Percentiles rank a stretch among this genome's conserved stretches.
phyloP scores from a whole-genome alignment of 78 protist genomes.

The Creolimax fragrantissima region DNA sequence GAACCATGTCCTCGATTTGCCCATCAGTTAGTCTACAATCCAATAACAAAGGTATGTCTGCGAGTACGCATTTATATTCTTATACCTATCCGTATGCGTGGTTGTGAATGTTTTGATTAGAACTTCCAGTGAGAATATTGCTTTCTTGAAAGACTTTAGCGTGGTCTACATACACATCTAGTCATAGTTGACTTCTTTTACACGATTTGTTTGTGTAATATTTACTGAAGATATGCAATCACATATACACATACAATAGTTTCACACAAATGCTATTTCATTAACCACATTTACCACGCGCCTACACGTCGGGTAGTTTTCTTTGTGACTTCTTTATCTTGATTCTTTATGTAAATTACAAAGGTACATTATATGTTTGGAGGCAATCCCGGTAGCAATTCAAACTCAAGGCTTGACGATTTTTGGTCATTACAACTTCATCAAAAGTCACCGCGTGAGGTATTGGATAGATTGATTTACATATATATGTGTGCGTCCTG shows the following conservation, averaged over 20 bases:
- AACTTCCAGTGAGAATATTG: no score
- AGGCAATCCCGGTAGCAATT: slow-evolving; percentile 17
- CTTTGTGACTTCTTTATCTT: no score
- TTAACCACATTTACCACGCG: no score
- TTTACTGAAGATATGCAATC: no score
- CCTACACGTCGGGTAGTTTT: no score
- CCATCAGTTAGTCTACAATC: slow-evolving; percentile 15
- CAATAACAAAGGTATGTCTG: not conserved
- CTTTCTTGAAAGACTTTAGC: no score
- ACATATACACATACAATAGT: no score
- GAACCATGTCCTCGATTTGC: slow-evolving; percentile 25
- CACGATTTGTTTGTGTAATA: no score
- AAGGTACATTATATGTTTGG: not conserved
- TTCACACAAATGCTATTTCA: no score
- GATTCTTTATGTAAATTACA: not conserved
- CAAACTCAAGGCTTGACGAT: slow-evolving; percentile 8
- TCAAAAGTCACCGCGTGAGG: not conserved
- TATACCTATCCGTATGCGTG: not conserved
- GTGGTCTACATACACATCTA: no score
- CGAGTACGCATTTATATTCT: not conserved
- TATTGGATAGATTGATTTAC: not conserved
- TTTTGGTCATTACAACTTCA: not conserved
- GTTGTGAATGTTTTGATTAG: not conserved
- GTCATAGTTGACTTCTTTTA: no score
- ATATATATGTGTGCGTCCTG: no score